These are phyloP conservation scores for Globisporangium nunn DNA, from an alignment of 352 stramenopile species.

Conservation along the genomic window DNA sequence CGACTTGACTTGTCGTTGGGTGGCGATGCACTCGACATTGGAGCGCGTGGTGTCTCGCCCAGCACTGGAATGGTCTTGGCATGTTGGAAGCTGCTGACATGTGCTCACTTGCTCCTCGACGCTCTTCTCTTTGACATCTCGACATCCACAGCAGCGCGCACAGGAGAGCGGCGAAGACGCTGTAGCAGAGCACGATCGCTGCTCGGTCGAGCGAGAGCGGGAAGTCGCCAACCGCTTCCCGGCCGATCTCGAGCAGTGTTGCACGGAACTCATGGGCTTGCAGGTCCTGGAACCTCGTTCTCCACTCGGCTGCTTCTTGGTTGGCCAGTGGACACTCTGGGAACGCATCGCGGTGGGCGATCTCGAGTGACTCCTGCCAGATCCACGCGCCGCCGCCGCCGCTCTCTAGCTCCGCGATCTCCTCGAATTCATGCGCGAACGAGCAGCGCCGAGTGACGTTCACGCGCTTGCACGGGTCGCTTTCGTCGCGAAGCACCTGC, in stretches of 20 bases:
- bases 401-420: background rate
- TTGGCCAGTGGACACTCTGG: background rate
- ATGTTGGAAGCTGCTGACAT: background rate
- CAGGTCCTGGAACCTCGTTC: background rate
- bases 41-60: background rate
- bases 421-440: slow-evolving; percentile 1
- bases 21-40: background rate
- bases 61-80: background rate
- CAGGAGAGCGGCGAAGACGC: background rate
- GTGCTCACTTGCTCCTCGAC: background rate
- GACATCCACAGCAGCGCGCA: background rate
- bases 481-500: background rate
- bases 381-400: background rate
- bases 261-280: slow-evolving; percentile 8
- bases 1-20: background rate
- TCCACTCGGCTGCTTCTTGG: background rate
- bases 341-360: background rate
- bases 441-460: slow-evolving; percentile 6
- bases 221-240: background rate
- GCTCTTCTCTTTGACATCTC: background rate
- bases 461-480: slow-evolving; percentile 1
- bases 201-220: background rate
- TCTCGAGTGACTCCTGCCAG: slow-evolving; percentile 8
- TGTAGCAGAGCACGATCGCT: slow-evolving; percentile 2
- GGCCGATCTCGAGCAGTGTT: background rate